Conservation (phyloP, 768 basidiomycete genomes). For the Rhizopogon vulgaris region DNA sequence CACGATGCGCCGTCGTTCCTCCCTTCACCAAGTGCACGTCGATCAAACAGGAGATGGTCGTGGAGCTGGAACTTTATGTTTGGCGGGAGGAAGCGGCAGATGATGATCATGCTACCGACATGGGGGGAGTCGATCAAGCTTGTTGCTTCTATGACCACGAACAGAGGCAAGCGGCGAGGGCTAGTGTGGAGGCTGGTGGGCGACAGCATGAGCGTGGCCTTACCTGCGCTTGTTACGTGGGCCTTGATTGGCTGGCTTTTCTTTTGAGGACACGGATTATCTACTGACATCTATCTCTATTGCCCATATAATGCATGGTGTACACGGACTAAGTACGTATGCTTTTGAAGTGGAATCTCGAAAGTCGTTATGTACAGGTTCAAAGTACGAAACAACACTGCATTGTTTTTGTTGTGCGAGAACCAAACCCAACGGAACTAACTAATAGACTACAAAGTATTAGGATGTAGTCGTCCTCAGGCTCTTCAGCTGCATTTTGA, state of each 20-base stretch:
- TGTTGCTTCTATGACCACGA: slow-evolving; percentile 7
- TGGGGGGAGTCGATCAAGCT: slow-evolving; percentile 17
- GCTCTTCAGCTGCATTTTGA: no score
- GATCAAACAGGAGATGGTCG: slow-evolving; percentile 14
- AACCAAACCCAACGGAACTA: not conserved
- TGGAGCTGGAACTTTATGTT: slow-evolving; percentile 49
- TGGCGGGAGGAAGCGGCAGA: slow-evolving; percentile 46
- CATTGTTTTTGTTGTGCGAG: no score
- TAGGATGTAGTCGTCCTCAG: no score
- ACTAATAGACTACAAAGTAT: not conserved
- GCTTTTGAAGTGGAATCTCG: not conserved
- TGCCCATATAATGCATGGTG: not conserved
- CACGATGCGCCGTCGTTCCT: slow-evolving; percentile 6
- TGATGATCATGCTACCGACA: slow-evolving; percentile 40
- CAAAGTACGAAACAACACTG: no score
- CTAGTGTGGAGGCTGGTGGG: slow-evolving; percentile 29
- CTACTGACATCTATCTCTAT: not conserved
- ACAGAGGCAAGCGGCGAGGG: slow-evolving; percentile 18
- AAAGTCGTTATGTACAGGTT: no score
- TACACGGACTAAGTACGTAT: not conserved
- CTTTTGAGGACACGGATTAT: slow-evolving; percentile 13
- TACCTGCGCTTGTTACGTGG: slow-evolving; percentile 22
- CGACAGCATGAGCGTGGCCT: slow-evolving; percentile 30
- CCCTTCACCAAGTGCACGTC: slow-evolving; percentile 31
- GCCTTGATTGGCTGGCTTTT: slow-evolving; percentile 22